A percentile compares a stretch with the other conserved stretches of the same genome.
Evolutionary conservation across 495 filamentous ascomycete species (phyloP).

Genomic region (Geoglossum glabrum): DNA sequence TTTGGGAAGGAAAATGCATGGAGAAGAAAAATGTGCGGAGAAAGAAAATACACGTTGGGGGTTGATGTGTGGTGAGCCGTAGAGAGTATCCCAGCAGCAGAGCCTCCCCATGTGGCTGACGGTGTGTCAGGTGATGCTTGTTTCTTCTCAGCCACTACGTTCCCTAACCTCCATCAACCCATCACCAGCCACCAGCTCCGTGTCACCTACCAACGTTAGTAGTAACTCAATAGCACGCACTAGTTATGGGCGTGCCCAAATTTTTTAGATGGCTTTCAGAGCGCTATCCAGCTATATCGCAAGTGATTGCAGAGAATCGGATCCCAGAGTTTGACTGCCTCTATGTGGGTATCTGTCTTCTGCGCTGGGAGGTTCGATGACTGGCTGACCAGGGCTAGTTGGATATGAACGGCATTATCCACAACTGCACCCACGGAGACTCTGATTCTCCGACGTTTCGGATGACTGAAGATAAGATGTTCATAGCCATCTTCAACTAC

Average conservation of each 20-base stretch:
- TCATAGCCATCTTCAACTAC: conserved; percentile 98
- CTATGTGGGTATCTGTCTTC: conserved; percentile 35
- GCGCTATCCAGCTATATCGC: conserved; percentile 95
- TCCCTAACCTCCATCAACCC: too few species aligned
- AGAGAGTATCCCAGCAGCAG: too few species aligned
- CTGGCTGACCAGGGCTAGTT: conserved; percentile 26
- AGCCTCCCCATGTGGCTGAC: too few species aligned
- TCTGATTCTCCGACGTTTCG: conserved; percentile 76
- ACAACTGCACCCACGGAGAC: conserved; percentile 98
- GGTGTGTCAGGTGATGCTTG: too few species aligned
- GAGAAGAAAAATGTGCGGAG: too few species aligned
- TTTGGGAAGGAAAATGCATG: too few species aligned
- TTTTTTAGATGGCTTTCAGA: conserved; percentile 72
- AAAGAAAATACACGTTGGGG: too few species aligned
- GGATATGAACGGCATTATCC: conserved; percentile 99
- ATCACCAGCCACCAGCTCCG: too few species aligned
- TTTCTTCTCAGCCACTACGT: too few species aligned
- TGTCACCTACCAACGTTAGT: too few species aligned
- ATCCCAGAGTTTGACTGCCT: conserved; percentile 98
- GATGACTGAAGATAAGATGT: conserved; percentile 95
- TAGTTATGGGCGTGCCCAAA: neutral
- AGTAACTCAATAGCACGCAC: too few species aligned
- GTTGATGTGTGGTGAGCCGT: too few species aligned
- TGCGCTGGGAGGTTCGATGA: neutral
- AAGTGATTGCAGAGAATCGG: conserved; percentile 95